Evolutionary conservation across 345 rosid species (phyloP).

Genomic region (Camelina neglecta): DNA sequence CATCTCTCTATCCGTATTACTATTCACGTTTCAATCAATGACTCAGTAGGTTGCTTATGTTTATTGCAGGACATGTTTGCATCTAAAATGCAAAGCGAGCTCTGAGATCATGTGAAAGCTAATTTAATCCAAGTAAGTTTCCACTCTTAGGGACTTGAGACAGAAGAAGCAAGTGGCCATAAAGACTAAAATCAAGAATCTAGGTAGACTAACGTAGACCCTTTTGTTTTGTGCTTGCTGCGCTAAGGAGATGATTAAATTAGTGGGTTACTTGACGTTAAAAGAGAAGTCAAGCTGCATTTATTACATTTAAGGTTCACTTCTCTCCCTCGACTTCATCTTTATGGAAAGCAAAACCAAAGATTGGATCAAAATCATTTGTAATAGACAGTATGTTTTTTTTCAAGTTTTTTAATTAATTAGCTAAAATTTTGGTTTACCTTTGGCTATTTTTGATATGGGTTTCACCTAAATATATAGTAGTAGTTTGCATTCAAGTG

Average conservation of each 20-base stretch:
- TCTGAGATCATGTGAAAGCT: constrained; percentile 22
- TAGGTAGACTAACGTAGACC: constrained; percentile 38
- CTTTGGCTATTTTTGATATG: constrained; percentile 8
- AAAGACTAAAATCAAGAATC: constrained; percentile 36
- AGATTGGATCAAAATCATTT: constrained; percentile 27
- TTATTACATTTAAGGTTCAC: constrained; percentile 24
- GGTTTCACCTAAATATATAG: constrained; percentile 38
- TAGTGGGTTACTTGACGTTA: constrained; percentile 29
- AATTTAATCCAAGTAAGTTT: constrained; percentile 15
- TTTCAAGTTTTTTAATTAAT: background rate
- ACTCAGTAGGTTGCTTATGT: constrained; percentile 23
- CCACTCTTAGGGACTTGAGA: background rate
- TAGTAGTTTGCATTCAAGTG: constrained; percentile 36
- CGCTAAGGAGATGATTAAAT: constrained; percentile 12
- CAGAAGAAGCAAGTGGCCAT: constrained; percentile 3
- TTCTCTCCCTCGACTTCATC: constrained; percentile 10
- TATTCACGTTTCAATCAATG: constrained; percentile 22
- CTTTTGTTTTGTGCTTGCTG: constrained; percentile 27
- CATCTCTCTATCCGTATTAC: constrained; percentile 29
- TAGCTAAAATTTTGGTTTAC: constrained; percentile 21
- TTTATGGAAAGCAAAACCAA: constrained; percentile 19
- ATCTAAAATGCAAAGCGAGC: constrained; percentile 18
- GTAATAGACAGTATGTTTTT: background rate
- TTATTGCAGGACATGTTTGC: constrained; percentile 30
- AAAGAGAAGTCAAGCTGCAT: constrained; percentile 37